These are phyloP conservation scores for Irpex sp. DNA, from an alignment of 1,284 basidiomycete genomes.

Conservation along the genomic window DNA sequence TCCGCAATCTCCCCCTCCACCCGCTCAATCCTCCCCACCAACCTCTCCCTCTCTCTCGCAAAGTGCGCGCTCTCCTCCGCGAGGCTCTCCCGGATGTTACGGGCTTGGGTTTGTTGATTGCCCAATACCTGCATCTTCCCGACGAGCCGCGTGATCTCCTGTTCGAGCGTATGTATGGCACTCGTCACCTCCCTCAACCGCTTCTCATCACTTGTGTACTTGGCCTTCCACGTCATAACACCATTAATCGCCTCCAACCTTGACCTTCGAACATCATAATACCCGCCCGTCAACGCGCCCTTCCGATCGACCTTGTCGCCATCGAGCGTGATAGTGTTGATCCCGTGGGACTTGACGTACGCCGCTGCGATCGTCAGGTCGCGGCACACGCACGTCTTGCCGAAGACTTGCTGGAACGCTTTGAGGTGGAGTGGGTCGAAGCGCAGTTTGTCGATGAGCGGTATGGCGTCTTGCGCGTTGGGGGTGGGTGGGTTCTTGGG, in stretches of 20 bases:
- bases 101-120: slow-evolving; percentile 69
- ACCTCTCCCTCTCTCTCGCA: slow-evolving; percentile 69
- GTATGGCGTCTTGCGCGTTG: slow-evolving; percentile 85
- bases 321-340: slow-evolving; percentile 97
- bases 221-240: slow-evolving; percentile 75
- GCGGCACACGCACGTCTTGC: slow-evolving; percentile 93
- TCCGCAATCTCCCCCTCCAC: slow-evolving; percentile 72
- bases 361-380: slow-evolving; percentile 91
- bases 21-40: slow-evolving; percentile 58
- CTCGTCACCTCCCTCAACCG: slow-evolving; percentile 74
- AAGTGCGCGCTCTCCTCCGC: slow-evolving; percentile 62
- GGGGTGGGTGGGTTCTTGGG: slow-evolving; percentile 69
- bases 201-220: slow-evolving; percentile 65
- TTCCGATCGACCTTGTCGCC: slow-evolving; percentile 98
- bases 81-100: slow-evolving; percentile 67
- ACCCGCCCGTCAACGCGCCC: slow-evolving; percentile 94
- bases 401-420: slow-evolving; percentile 98
- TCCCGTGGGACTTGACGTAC: slow-evolving; percentile 91
- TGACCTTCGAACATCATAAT: slow-evolving; percentile 83
- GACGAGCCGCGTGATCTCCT: slow-evolving; percentile 78
- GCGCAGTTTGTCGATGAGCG: slow-evolving; percentile 80
- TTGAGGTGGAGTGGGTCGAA: slow-evolving; percentile 74
- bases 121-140: slow-evolving; percentile 74
- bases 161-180: slow-evolving; percentile 73
- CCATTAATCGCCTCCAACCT: slow-evolving; percentile 85